Conservation (phyloP, 495 filamentous ascomycete species). For the Saxophila tyrrhenica region DNA sequence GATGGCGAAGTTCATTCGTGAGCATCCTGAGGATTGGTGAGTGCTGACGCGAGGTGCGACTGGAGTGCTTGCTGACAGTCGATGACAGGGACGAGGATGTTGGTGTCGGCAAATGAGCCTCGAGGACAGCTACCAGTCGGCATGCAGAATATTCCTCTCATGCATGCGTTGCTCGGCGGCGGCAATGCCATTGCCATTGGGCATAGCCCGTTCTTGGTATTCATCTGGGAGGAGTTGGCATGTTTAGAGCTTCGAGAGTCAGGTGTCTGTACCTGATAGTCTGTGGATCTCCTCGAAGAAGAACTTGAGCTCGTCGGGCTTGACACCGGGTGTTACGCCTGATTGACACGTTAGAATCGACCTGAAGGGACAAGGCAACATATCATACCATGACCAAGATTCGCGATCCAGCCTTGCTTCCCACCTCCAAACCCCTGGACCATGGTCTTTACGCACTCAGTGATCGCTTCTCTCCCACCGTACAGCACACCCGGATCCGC, state of each 20-base stretch:
- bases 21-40: constrained; percentile 43
- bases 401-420: constrained; percentile 79
- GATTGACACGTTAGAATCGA: not conserved
- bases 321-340: constrained; percentile 87
- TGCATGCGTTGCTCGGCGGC: constrained; percentile 16
- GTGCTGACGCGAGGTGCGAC: constrained; percentile 7
- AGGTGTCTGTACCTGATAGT: constrained; percentile 29
- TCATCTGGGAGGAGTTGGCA: constrained; percentile 13
- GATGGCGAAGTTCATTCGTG: constrained; percentile 66
- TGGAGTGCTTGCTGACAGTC: not conserved
- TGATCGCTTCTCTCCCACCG: constrained; percentile 68
- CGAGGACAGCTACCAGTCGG: constrained; percentile 18
- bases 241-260: constrained; percentile 8
- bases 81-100: constrained; percentile 62
- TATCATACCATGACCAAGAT: constrained; percentile 81
- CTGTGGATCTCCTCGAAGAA: constrained; percentile 90
- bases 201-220: constrained; percentile 7
- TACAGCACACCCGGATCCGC: constrained; percentile 91
- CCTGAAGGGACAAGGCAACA: constrained; percentile 11
- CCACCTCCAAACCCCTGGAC: constrained; percentile 76
- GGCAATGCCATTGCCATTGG: not conserved
- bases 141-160: constrained; percentile 13
- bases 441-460: constrained; percentile 67
- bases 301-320: constrained; percentile 83
- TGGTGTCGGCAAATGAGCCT: constrained; percentile 22